Percentiles rank a stretch among this genome's conserved stretches.
phyloP scores from a whole-genome alignment of 1,284 basidiomycete species.

The Vanrija pseudolonga region DNA sequence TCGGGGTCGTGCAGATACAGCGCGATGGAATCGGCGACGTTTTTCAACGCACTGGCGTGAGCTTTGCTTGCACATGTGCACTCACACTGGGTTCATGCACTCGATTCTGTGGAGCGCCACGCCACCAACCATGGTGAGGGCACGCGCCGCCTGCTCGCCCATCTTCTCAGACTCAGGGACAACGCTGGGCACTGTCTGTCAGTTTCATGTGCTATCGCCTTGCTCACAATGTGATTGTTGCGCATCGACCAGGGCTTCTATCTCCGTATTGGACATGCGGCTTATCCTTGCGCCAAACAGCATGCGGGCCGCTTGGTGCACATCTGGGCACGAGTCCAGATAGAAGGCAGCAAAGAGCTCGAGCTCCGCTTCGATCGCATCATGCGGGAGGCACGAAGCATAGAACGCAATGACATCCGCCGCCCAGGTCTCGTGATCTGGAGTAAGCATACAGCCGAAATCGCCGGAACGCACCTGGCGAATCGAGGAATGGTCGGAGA shows the following conservation, averaged over 20 bases:
- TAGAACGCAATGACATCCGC: slow-evolving; percentile 74
- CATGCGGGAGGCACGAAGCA: slow-evolving; percentile 61
- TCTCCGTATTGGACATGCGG: slow-evolving; percentile 63
- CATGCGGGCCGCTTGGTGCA: slow-evolving; percentile 67
- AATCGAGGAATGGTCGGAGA: slow-evolving; percentile 65
- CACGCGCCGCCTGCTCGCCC: slow-evolving; percentile 59
- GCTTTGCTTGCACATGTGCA: background rate
- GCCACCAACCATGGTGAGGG: slow-evolving; percentile 70
- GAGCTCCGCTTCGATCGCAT: slow-evolving; percentile 64
- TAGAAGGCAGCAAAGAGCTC: slow-evolving; percentile 68
- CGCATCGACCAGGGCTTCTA: slow-evolving; percentile 55
- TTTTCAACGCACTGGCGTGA: slow-evolving; percentile 29
- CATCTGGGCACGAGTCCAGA: slow-evolving; percentile 66
- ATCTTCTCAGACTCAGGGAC: slow-evolving; percentile 59
- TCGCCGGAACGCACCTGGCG: slow-evolving; percentile 57
- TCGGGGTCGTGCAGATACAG: slow-evolving; percentile 70
- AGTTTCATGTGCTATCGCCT: background rate
- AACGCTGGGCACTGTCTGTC: slow-evolving; percentile 64
- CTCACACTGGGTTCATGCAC: slow-evolving; percentile 66
- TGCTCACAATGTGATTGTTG: slow-evolving; percentile 26
- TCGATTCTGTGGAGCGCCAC: slow-evolving; percentile 78
- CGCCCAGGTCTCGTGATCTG: slow-evolving; percentile 64
- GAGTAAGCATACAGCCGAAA: slow-evolving; percentile 1
- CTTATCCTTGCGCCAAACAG: slow-evolving; percentile 71
- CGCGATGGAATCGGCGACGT: slow-evolving; percentile 76